Conservation (phyloP, 257 asterid species). For the Nicotiana tomentosiformis region DNA sequence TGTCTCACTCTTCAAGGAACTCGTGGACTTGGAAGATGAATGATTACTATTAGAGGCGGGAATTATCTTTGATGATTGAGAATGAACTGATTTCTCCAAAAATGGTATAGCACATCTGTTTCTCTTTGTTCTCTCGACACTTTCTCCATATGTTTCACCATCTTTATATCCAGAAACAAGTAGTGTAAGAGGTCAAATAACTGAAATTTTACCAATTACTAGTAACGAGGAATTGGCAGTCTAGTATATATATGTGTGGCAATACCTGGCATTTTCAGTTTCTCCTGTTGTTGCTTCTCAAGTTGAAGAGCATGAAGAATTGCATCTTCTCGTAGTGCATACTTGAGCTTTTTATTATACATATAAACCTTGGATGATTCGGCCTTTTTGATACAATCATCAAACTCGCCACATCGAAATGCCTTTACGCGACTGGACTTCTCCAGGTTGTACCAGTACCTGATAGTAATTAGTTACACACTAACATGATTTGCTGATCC, state of each 20-base stretch:
- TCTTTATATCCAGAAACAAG: not conserved
- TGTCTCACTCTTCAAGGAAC: slow-evolving; percentile 9
- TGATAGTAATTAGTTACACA: not conserved
- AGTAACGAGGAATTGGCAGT: not conserved
- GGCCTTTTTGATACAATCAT: slow-evolving; percentile 21
- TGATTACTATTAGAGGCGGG: not conserved
- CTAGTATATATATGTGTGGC: not conserved
- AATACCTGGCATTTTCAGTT: slow-evolving; percentile 33
- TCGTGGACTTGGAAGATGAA: slow-evolving; percentile 15
- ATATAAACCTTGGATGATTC: slow-evolving; percentile 7
- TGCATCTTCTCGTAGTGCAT: slow-evolving; percentile 18
- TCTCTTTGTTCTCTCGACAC: slow-evolving; percentile 25
- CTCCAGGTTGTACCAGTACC: slow-evolving; percentile 30
- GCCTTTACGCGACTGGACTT: slow-evolving; percentile 24
- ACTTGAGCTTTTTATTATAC: slow-evolving; percentile 6
- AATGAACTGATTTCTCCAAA: slow-evolving; percentile 11
- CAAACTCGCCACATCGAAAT: slow-evolving; percentile 32
- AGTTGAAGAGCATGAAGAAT: slow-evolving; percentile 25
- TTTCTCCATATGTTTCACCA: slow-evolving; percentile 14
- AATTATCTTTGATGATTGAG: not conserved
- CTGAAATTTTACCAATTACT: too few relatives aligned
- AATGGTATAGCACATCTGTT: slow-evolving; percentile 5
- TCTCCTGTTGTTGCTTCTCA: slow-evolving; percentile 24
- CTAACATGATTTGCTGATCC: not conserved
- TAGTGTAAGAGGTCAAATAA: not conserved